Evolutionary conservation across 2,329 filamentous ascomycete genomes (phyloP).

Genomic region (Xylaria sp.): DNA sequence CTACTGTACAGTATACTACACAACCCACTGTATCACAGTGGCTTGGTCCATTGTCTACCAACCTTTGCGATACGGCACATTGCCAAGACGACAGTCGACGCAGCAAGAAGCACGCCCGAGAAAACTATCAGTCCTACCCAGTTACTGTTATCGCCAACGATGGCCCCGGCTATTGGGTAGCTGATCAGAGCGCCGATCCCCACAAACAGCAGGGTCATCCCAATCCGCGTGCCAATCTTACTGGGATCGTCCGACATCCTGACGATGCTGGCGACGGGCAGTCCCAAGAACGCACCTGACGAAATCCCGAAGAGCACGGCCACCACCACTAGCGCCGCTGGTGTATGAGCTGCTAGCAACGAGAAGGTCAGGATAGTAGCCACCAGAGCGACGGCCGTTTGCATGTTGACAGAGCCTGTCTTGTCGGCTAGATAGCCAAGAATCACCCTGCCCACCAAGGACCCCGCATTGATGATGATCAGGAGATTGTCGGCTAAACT

Average conservation of each 20-base stretch:
- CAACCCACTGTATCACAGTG: not conserved
- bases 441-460: conserved; percentile 20
- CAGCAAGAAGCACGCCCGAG: conserved; percentile 24
- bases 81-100: conserved; percentile 18
- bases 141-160: conserved; percentile 20
- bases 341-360: conserved; percentile 18
- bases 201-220: conserved; percentile 27
- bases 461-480: conserved; percentile 30
- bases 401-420: conserved; percentile 25
- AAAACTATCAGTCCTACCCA: conserved; percentile 28
- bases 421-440: conserved; percentile 26
- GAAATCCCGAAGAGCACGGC: conserved; percentile 22
- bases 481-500: conserved; percentile 23
- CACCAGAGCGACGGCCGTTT: conserved; percentile 17
- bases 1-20: too few species aligned
- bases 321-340: conserved; percentile 17
- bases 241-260: conserved; percentile 24
- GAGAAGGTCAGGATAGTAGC: conserved; percentile 21
- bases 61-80: conserved; percentile 23
- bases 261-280: conserved; percentile 25
- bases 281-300: conserved; percentile 24
- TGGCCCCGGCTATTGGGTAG: conserved; percentile 31
- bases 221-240: conserved; percentile 31
- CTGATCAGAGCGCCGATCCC: conserved; percentile 28
- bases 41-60: conserved; percentile 9